Conservation (phyloP, 306 rosid species). For the Cicer yamashitae region DNA sequence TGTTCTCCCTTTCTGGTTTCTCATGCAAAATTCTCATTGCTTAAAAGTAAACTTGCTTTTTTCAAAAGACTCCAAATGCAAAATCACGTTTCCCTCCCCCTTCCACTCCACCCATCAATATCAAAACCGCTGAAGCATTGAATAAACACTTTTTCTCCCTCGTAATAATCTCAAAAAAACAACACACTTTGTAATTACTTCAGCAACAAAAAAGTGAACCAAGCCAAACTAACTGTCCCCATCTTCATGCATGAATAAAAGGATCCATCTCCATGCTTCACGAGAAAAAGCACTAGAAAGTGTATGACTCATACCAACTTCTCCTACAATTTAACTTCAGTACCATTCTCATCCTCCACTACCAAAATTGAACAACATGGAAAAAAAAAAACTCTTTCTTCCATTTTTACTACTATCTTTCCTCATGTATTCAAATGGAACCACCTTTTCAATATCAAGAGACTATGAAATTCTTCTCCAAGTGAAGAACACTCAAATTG, state of each 20-base stretch:
- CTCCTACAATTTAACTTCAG: background rate
- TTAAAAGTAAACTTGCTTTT: background rate
- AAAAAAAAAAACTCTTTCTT: conserved; percentile 19
- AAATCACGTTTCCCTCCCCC: conserved; percentile 46
- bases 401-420: conserved; percentile 5
- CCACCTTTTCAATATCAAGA: conserved; percentile 33
- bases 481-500: conserved; percentile 60
- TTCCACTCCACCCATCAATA: background rate
- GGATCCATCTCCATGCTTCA: background rate
- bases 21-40: conserved; percentile 9
- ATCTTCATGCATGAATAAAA: conserved; percentile 43
- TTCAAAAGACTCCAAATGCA: conserved; percentile 30
- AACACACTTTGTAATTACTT: background rate
- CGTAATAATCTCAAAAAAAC: background rate
- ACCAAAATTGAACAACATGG: conserved; percentile 40
- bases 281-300: conserved; percentile 7
- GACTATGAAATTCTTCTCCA: conserved; percentile 60
- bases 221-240: background rate
- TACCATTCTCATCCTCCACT: conserved; percentile 9
- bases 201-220: background rate
- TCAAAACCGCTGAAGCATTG: conserved; percentile 2
- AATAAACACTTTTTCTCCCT: background rate
- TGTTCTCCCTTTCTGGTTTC: background rate
- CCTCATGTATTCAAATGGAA: background rate
- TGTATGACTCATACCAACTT: background rate